Evolutionary conservation across 257 asterid genomes (phyloP).

Genomic region (Capsicum pubescens): DNA sequence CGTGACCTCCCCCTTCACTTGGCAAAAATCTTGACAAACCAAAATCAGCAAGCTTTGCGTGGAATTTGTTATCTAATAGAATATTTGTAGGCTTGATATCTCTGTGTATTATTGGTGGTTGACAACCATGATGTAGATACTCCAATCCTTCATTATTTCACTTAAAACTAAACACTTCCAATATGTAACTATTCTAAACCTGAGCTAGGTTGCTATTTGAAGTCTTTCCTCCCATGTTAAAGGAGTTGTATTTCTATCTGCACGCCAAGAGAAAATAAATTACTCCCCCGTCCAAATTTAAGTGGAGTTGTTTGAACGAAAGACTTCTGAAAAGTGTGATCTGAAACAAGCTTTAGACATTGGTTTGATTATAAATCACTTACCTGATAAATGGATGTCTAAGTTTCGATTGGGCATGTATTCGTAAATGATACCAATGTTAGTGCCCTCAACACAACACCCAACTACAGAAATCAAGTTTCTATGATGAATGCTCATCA

Average conservation of each 20-base stretch:
- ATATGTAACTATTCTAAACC: neutral
- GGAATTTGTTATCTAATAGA: constrained; percentile 36
- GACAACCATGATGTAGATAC: constrained; percentile 52
- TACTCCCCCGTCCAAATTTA: neutral
- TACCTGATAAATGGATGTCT: constrained; percentile 27
- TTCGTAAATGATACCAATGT: constrained; percentile 26
- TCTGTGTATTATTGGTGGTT: constrained; percentile 49
- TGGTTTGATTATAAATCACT: too few species aligned
- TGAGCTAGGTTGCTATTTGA: constrained; percentile 26
- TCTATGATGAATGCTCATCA: constrained; percentile 27
- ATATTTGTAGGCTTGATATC: constrained; percentile 49
- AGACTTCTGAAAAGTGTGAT: too few species aligned
- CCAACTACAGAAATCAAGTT: constrained; percentile 30
- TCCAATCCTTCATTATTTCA: constrained; percentile 21
- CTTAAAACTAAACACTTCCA: neutral
- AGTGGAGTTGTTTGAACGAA: neutral
- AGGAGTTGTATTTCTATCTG: constrained; percentile 25
- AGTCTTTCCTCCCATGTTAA: constrained; percentile 51
- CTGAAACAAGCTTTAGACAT: too few species aligned
- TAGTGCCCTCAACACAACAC: constrained; percentile 27
- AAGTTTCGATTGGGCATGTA: constrained; percentile 31
- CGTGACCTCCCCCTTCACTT: constrained; percentile 27
- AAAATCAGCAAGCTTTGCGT: constrained; percentile 50
- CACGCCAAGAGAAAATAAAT: neutral
- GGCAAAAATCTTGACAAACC: constrained; percentile 47